Evolutionary conservation across 306 rosid species (phyloP), one percentile per base, ranked within the genome.

Genomic region (Trifolium subterraneum): DNA sequence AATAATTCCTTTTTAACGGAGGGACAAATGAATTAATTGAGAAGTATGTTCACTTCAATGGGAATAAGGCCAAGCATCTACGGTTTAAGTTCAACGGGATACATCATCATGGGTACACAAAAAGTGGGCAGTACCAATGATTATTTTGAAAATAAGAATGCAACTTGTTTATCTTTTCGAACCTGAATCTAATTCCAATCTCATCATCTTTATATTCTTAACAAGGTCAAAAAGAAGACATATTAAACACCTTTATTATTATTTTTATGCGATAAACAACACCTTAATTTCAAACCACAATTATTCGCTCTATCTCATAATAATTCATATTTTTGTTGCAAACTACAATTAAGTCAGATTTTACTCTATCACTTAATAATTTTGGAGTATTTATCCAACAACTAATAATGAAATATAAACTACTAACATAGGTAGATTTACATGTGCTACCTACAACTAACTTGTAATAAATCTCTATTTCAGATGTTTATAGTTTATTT

Each of bases 171-270:
- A 68, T 50, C 78, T 73, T 84, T 77, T 1, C 23, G 79, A 62
- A 64, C 76, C 74, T 72, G 84, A 84, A 80, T 84, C 87, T 44
- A 54, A 80, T 84, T 84, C 80, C 74, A 55, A 80, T 72, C 71
- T 76, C 45, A 63, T 76, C 45, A 63, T 73, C 71, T 60, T 23
- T 5, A 56, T 56, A 56, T 81, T 81, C 78, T 27, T 67, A 62
- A 80, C 50, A 73, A 61, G 87, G 80, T 73, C 74, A 80, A 80
- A 84, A 68, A 62, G 68, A 41, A 58, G 65, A 50, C 55, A 62
- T 59, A 59, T 59, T 59, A 50, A 18, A 65, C 71, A 39, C 56
- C 56, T 50, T 50, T 54, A 54, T 10, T 36, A 29, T 36, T 36
- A 36, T 36, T 36, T 36, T 36, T 7, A 36, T 36, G 39, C 39